Conservation (phyloP, 768 basidiomycete species). For the Rhodotorula toruloides region DNA sequence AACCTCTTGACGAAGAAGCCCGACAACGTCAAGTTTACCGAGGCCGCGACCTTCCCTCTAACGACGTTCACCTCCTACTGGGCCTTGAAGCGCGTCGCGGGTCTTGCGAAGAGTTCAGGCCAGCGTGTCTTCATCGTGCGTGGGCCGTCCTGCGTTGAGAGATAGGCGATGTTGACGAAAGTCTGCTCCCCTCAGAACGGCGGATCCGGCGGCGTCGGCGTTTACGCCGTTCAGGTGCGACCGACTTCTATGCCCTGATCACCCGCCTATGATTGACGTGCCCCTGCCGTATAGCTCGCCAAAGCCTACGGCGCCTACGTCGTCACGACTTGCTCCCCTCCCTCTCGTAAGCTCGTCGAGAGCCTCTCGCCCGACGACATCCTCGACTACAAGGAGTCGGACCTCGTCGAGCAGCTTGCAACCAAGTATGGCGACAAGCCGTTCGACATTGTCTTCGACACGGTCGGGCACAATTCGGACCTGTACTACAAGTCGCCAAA, state of each 20-base stretch:
- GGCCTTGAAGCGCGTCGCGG: constrained; percentile 50
- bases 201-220: constrained; percentile 22
- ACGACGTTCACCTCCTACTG: constrained; percentile 59
- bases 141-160: neutral
- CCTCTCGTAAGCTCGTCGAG: constrained; percentile 20
- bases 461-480: constrained; percentile 37
- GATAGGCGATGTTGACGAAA: neutral
- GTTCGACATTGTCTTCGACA: constrained; percentile 61
- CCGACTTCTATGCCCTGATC: neutral
- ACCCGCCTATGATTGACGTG: neutral
- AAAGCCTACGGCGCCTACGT: constrained; percentile 28
- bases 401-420: constrained; percentile 10
- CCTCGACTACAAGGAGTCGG: constrained; percentile 25
- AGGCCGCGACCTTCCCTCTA: constrained; percentile 62
- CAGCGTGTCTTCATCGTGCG: constrained; percentile 31
- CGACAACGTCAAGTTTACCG: constrained; percentile 52
- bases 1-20: constrained; percentile 53
- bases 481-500: constrained; percentile 55
- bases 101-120: constrained; percentile 1
- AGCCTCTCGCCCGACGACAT: constrained; percentile 7
- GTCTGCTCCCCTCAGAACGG: constrained; percentile 19
- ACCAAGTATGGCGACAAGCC: constrained; percentile 30
- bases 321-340: constrained; percentile 29
- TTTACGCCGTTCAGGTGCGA: constrained; percentile 19
- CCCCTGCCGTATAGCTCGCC: constrained; percentile 12